phyloP scores from a whole-genome alignment of 768 basidiomycete species.

The Dictyophora rubrovolvata region DNA sequence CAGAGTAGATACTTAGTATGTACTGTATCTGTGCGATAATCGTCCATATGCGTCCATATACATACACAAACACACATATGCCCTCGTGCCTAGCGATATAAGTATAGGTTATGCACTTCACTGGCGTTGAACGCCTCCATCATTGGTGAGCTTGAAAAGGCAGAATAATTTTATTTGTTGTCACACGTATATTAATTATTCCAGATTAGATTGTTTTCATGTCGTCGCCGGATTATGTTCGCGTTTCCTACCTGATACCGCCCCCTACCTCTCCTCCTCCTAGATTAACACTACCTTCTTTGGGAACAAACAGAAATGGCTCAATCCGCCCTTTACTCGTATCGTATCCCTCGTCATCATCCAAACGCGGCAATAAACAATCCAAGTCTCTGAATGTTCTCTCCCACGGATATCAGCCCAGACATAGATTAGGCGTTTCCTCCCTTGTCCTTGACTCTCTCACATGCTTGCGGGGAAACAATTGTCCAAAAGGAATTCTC shows the following conservation, averaged over 20 bases:
- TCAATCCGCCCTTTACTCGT: constrained; percentile 59
- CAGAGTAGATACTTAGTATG: too few species aligned
- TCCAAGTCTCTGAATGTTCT: constrained; percentile 15
- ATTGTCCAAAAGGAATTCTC: constrained; percentile 71
- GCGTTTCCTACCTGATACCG: constrained; percentile 85
- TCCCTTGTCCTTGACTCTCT: constrained; percentile 82
- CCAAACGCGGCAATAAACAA: constrained; percentile 16
- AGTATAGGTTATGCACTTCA: neutral
- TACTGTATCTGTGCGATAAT: too few species aligned
- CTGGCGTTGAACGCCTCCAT: neutral
- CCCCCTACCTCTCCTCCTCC: constrained; percentile 53
- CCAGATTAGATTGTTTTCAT: neutral
- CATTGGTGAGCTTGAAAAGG: neutral
- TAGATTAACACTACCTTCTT: constrained; percentile 60
- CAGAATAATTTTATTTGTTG: neutral
- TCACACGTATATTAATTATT: neutral
- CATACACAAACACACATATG: neutral
- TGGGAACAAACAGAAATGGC: constrained; percentile 54
- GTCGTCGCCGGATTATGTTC: constrained; percentile 12
- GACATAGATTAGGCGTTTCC: constrained; percentile 78
- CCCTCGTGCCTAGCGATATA: neutral
- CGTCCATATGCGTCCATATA: neutral
- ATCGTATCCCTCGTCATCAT: constrained; percentile 18
- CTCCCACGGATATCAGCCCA: constrained; percentile 39
- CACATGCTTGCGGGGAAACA: constrained; percentile 59